Conservation (phyloP, 805 yeast genomes). For the Zygotorulaspora danielsina region DNA sequence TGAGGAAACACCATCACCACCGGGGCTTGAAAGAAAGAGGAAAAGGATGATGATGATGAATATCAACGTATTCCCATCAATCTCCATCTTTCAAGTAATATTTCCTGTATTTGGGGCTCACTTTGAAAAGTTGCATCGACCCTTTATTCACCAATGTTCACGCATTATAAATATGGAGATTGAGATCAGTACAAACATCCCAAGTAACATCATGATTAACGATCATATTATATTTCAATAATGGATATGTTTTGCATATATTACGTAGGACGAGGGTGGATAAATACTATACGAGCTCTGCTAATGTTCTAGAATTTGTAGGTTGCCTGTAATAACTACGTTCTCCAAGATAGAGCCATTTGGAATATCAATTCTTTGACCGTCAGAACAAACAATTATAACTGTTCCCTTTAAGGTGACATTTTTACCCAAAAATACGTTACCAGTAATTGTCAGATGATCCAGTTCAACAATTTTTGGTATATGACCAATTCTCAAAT, state of each 20-base stretch:
- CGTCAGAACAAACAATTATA: constrained; percentile 94
- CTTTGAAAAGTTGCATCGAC: neutral
- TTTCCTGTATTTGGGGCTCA: neutral
- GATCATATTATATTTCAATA: no score
- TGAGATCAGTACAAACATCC: no score
- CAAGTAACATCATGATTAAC: neutral
- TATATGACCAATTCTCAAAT: constrained; percentile 85
- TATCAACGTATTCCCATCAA: constrained; percentile 33
- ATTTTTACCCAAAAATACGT: constrained; percentile 83
- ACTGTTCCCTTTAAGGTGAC: constrained; percentile 95
- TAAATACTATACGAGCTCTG: no score
- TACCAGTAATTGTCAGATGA: constrained; percentile 96
- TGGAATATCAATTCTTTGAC: constrained; percentile 95
- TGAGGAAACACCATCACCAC: constrained; percentile 34
- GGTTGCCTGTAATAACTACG: constrained; percentile 94
- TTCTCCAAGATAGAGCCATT: constrained; percentile 93
- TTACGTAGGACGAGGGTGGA: no score
- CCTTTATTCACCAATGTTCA: no score
- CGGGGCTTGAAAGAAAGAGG: constrained; percentile 33
- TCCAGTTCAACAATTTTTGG: constrained; percentile 95
- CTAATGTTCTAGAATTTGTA: constrained; percentile 87
- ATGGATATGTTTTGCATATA: no score
- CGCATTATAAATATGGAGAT: no score
- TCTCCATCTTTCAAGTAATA: constrained; percentile 25
- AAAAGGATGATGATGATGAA: constrained; percentile 31